Evolutionary conservation across 139 green algal species (phyloP), one percentile per base, ranked within the genome.

Genomic region (Chlamydomonas incerta): DNA sequence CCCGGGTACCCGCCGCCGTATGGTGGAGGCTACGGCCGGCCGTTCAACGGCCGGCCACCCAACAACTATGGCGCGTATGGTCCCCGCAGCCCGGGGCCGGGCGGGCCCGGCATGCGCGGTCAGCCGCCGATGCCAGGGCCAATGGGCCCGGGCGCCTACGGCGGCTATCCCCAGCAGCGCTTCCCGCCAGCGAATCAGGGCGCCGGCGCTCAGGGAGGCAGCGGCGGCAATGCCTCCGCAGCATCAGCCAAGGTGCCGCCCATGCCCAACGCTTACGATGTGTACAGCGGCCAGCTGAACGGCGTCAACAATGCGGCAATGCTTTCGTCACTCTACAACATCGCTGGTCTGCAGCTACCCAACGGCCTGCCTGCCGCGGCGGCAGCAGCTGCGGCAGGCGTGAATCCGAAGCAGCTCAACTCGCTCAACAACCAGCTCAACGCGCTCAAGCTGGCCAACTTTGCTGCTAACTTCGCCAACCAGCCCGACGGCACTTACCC

Each of bases 351-450:
- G 52, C 60, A 72, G 29, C 62, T 88, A 33, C 74, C 80, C 13
- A 88, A 91, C 72, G 87, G 83, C 31, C 62, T 91, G 20, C 68
- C 76, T 0, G 60, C 67, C 62, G 82, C 74, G 46, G 35, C 50
- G 23, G 35, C 81, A 35, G 46, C 63, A 4, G 65, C 65, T 10
- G 87, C 81, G 0, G 80, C 55, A 52, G 60, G 60, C 60, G 62
- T 80, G 1, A 86, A 81, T n/a, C 57, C 72, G 24, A 86, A 86
- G 29, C 80, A 74, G 50, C 60, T 80, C 69, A 88, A 74, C 62
- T 58, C 63, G 1, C 71, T 91, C 28, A 91, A 91, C 82, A 47
- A 86, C 35, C 80, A 86, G 68, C 82, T 91, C 15, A 88, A 91
- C 62, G 87, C 87, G 2, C 82, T 91, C 14, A 82, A 76, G 37